These are phyloP conservation scores for Apiospora rasikravindrae DNA, from an alignment of 2,329 filamentous ascomycete species.

Conservation along the genomic window DNA sequence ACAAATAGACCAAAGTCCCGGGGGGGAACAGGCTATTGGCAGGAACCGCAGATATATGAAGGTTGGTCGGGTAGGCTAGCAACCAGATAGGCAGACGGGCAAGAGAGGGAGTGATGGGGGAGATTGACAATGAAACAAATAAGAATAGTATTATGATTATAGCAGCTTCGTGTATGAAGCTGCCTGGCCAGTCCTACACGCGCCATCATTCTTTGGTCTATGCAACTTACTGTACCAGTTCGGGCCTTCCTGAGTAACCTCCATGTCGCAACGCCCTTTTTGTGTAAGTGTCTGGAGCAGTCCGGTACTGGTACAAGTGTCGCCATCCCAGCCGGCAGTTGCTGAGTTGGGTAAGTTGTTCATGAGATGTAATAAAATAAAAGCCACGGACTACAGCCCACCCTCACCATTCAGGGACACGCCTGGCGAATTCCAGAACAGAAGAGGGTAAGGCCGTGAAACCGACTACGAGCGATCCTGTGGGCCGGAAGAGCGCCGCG, in stretches of 20 bases:
- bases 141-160: constrained; percentile 18
- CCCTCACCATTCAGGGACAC: not conserved
- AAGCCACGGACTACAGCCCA: not conserved
- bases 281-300: constrained; percentile 2
- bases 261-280: not conserved
- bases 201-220: not conserved
- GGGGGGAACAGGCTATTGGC: constrained; percentile 6
- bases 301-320: constrained; percentile 11
- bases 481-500: constrained; percentile 12
- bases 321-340: constrained; percentile 4
- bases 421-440: not conserved
- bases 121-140: constrained; percentile 12
- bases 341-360: constrained; percentile 11
- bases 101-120: constrained; percentile 1
- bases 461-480: constrained; percentile 11
- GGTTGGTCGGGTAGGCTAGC: not conserved
- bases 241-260: constrained; percentile 6
- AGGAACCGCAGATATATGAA: constrained; percentile 10
- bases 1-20: not conserved
- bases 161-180: not conserved
- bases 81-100: not conserved
- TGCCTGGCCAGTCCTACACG: not conserved
- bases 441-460: not conserved
- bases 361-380: not conserved
- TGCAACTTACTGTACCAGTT: constrained; percentile 15